phyloP scores from a whole-genome alignment of 2,329 filamentous ascomycete genomes.

The Aspergillus neotritici region DNA sequence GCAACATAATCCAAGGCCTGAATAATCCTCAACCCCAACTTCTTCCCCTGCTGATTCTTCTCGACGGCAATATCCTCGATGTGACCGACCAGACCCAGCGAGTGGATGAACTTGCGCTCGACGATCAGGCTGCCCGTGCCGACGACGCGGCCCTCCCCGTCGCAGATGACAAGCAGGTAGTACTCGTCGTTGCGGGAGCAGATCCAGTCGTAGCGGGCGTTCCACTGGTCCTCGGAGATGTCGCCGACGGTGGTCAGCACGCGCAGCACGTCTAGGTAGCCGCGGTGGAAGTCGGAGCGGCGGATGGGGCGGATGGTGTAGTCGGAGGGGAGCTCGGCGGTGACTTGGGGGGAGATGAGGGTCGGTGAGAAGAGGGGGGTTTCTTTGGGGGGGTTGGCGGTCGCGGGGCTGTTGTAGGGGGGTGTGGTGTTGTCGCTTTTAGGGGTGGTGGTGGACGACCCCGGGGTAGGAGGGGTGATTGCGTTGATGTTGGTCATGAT shows the following conservation, averaged over 20 bases:
- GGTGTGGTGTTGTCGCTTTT: conserved; percentile 12
- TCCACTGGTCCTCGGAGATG: conserved; percentile 67
- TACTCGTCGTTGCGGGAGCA: conserved; percentile 67
- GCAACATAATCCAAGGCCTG: conserved; percentile 88
- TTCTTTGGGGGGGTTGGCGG: conserved; percentile 31
- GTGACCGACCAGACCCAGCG: conserved; percentile 65
- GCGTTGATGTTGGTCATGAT: conserved; percentile 17
- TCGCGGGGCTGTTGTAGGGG: conserved; percentile 11
- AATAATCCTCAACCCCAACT: conserved; percentile 85
- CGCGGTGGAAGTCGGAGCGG: conserved; percentile 68
- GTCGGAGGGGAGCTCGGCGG: conserved; percentile 66
- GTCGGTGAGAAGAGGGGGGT: conserved; percentile 66
- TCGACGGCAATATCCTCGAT: conserved; percentile 97
- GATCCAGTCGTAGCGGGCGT: conserved; percentile 78
- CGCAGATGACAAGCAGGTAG: conserved; percentile 79
- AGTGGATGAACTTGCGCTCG: conserved; percentile 68
- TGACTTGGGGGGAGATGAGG: conserved; percentile 72
- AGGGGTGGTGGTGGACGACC: background rate
- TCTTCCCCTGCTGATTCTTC: conserved; percentile 95
- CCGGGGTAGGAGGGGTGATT: conserved; percentile 8
- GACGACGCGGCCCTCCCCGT: conserved; percentile 66
- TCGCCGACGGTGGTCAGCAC: conserved; percentile 92
- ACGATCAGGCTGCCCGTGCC: conserved; percentile 85
- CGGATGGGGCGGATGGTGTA: conserved; percentile 79
- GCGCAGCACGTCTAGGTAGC: conserved; percentile 85